Percentiles rank a stretch among this genome's conserved stretches.
phyloP scores from a whole-genome alignment of 108 stramenopile species.

The Fistulifera solaris region DNA sequence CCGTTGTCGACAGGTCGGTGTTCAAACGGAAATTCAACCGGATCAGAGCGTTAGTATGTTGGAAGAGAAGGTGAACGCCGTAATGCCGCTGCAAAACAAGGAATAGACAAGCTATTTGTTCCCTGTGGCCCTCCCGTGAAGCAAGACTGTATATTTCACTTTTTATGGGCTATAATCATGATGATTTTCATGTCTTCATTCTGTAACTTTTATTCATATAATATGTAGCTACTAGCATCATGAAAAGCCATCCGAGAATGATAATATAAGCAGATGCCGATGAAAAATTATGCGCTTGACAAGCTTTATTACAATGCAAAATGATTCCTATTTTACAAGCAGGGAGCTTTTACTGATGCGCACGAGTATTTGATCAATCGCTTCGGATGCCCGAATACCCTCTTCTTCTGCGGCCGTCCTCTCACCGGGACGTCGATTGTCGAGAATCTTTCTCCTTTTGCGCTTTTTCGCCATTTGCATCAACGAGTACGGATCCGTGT shows the following conservation, averaged over 20 bases:
- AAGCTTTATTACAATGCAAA: too few species aligned
- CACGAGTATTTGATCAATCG: constrained; percentile 74
- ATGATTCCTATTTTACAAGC: constrained; percentile 14
- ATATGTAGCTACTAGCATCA: too few species aligned
- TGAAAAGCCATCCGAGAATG: too few species aligned
- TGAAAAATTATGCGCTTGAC: too few species aligned
- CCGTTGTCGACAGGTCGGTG: constrained; percentile 56
- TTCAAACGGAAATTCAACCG: constrained; percentile 81
- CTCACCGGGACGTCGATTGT: constrained; percentile 65
- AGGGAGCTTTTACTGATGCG: constrained; percentile 59
- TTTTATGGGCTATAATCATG: background rate
- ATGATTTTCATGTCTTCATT: background rate
- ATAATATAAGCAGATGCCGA: too few species aligned
- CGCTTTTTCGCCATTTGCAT: constrained; percentile 45
- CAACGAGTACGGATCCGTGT: constrained; percentile 36
- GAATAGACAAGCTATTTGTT: constrained; percentile 4
- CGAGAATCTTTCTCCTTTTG: constrained; percentile 52
- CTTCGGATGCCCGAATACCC: constrained; percentile 67
- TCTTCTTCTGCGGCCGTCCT: constrained; percentile 79
- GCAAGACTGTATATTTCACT: too few species aligned
- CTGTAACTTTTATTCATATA: background rate
- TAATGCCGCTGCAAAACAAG: constrained; percentile 51
- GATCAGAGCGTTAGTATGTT: constrained; percentile 57
- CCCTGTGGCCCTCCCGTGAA: too few species aligned
- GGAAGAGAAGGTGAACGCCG: constrained; percentile 82